Evolutionary conservation across 2,329 filamentous ascomycete genomes (phyloP), one percentile per base, ranked within the genome.

Genomic region (Metarhizium guizhouense): DNA sequence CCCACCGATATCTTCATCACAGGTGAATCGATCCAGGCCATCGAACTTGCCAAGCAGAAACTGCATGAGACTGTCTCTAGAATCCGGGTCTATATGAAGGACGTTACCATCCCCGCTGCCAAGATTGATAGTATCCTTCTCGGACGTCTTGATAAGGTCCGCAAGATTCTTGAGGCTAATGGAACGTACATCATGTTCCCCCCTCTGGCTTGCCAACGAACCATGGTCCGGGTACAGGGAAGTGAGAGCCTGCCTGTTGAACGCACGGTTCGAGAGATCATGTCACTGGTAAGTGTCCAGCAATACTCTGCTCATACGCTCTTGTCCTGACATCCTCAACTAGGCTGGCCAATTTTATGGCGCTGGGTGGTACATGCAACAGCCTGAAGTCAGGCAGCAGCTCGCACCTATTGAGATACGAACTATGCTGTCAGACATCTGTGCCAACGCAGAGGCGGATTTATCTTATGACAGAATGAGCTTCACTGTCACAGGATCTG

Each of bases 301-400:
- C 11, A 20, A 45, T 20, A 6, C n/a, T 16, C 54, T 38, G 16
- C 6, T 51, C 59, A n/a, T 40, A 10, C 34, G 7, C 54, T 42
- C 49, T 54, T 10, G 8, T 18, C 10, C 34, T 50, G 14, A 50
- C 36, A 25, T 6, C 11, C 72, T 63, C 70, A 64, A 47, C 25
- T 52, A 92, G 88, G 91, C 92, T 61, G 92, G 93, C 40, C 94
- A 99, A 74, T 99, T 97, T 71, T 99, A 99, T 74, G 94, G 90
- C 68, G 92, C 92, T 25, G 91, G 90, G 11, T 99, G 94, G 93
- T 95, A 90, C 81, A 87, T 96, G 62, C 87, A 91, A 67, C 85
- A 90, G 65, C 81, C 85, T 14, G 88, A 94, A 58, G 77, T 83
- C 60, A 71, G 80, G 64, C 74, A 79, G 65, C 66, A 82, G 66